A percentile compares a stretch with the other conserved stretches of the same genome.
phyloP scores from a whole-genome alignment of 345 rosid species.

The Conringia planisiliqua region DNA sequence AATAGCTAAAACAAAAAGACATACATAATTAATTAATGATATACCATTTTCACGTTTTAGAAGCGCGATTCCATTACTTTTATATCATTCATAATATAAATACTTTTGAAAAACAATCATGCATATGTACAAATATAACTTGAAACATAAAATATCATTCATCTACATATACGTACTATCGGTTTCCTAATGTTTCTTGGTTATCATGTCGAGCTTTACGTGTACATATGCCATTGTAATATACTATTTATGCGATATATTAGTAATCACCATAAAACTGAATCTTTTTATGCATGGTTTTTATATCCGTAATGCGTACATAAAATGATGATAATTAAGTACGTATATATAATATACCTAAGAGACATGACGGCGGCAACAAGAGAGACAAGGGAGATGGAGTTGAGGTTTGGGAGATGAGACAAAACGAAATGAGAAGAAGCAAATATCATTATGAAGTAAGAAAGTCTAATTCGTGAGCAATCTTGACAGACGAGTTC shows the following conservation, averaged over 20 bases:
- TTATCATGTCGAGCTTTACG: not conserved
- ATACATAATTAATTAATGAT: not conserved
- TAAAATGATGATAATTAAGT: not conserved
- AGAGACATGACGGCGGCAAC: constrained; percentile 69
- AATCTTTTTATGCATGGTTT: not conserved
- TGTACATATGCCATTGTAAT: not conserved
- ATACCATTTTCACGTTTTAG: not conserved
- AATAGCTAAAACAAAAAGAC: constrained; percentile 38
- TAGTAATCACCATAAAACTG: not conserved
- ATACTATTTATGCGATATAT: not conserved
- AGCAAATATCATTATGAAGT: constrained; percentile 58
- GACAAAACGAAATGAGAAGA: constrained; percentile 56
- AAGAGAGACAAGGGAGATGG: constrained; percentile 50
- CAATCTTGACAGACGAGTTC: constrained; percentile 39
- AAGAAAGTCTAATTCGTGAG: constrained; percentile 42
- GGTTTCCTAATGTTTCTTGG: not conserved
- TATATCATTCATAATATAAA: not conserved
- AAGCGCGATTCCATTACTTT: not conserved
- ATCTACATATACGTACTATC: not conserved
- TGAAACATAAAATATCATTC: not conserved
- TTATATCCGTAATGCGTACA: not conserved
- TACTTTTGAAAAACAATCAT: not conserved
- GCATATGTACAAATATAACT: no score
- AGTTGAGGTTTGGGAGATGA: constrained; percentile 62
- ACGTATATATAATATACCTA: constrained; percentile 29